These are phyloP conservation scores for Schizophyllum amplum DNA, from an alignment of 1,284 basidiomycete species.

Conservation along the genomic window DNA sequence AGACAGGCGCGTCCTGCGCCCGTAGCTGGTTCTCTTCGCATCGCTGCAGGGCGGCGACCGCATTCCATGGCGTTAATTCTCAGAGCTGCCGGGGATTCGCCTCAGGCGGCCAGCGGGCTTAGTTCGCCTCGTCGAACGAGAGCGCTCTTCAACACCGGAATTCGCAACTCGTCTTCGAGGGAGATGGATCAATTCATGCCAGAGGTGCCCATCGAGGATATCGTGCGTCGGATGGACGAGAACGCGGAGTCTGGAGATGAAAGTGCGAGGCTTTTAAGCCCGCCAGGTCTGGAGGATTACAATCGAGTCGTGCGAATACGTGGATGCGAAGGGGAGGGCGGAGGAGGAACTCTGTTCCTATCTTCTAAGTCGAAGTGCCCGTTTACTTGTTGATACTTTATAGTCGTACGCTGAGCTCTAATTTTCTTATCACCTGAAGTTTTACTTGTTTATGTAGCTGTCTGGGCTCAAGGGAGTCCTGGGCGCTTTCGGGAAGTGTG, in stretches of 20 bases:
- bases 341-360: not conserved
- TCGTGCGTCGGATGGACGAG: not conserved
- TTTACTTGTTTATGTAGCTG: no score
- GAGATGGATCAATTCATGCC: constrained; percentile 4
- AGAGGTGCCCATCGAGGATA: not conserved
- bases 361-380: not conserved
- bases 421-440: no score
- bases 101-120: not conserved
- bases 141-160: not conserved
- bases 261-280: not conserved
- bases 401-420: no score
- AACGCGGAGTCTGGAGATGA: not conserved
- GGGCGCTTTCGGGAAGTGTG: not conserved
- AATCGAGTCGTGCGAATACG: not conserved
- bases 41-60: not conserved
- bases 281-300: not conserved
- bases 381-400: no score
- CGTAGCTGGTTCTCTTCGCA: not conserved
- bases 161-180: not conserved
- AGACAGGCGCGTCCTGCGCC: not conserved
- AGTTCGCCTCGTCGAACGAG: not conserved
- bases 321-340: not conserved
- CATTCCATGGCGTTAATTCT: not conserved
- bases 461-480: no score
- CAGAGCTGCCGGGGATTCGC: not conserved